Percentiles rank a stretch among this genome's conserved stretches.
Evolutionary conservation across 129 eudicot species (phyloP).

Genomic region (Logfia minima): DNA sequence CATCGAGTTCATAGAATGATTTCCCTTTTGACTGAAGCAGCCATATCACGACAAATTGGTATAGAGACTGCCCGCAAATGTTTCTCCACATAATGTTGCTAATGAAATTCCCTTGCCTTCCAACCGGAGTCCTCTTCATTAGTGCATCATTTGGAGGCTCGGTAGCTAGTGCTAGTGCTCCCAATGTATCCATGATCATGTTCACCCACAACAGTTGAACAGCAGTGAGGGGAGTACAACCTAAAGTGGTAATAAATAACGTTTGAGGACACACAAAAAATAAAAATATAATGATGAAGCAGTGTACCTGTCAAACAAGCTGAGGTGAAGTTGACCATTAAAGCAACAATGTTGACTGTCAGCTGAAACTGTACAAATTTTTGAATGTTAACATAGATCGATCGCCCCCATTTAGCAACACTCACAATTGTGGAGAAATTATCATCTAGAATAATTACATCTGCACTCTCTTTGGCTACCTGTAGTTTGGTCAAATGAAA

Average conservation of each 20-base stretch:
- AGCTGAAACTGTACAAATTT: slow-evolving; percentile 96
- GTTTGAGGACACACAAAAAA: not conserved
- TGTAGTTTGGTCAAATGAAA: slow-evolving; percentile 22
- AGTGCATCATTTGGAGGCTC: slow-evolving; percentile 94
- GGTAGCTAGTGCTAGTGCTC: slow-evolving; percentile 94
- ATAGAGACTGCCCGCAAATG: slow-evolving; percentile 83
- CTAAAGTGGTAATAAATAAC: slow-evolving; percentile 37
- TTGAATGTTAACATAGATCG: slow-evolving; percentile 86
- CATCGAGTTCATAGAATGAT: slow-evolving; percentile 48
- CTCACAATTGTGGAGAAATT: slow-evolving; percentile 96
- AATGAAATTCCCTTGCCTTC: slow-evolving; percentile 83
- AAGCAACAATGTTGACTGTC: slow-evolving; percentile 91
- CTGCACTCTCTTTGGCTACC: slow-evolving; percentile 99
- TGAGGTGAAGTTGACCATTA: slow-evolving; percentile 84
- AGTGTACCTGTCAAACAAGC: slow-evolving; percentile 84
- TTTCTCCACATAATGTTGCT: slow-evolving; percentile 93
- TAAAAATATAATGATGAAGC: not conserved
- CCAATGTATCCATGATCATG: slow-evolving; percentile 98
- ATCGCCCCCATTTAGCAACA: slow-evolving; percentile 96
- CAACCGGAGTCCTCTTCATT: slow-evolving; percentile 86
- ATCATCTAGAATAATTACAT: slow-evolving; percentile 93
- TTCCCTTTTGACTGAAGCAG: slow-evolving; percentile 72
- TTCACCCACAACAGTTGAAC: slow-evolving; percentile 98
- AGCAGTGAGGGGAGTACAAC: slow-evolving; percentile 92
- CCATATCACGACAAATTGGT: slow-evolving; percentile 82